Evolutionary conservation across 2,329 filamentous ascomycete species (phyloP).

Genomic region (Epichloe festucae): DNA sequence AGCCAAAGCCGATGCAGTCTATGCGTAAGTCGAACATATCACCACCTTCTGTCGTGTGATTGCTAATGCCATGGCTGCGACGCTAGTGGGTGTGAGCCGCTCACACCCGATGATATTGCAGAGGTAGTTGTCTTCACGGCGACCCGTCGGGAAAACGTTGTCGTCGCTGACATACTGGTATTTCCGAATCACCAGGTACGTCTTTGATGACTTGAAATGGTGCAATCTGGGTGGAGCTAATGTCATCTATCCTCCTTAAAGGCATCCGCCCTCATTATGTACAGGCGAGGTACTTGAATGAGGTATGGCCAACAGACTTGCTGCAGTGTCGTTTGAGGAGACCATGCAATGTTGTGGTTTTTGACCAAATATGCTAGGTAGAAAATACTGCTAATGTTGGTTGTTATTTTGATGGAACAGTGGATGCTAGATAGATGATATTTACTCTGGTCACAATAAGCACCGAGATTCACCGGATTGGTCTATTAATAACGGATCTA

Average conservation of each 20-base stretch:
- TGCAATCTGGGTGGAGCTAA: not conserved
- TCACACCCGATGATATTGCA: conserved; percentile 83
- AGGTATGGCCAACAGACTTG: not conserved
- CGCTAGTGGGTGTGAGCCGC: conserved; percentile 57
- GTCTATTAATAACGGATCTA: not conserved
- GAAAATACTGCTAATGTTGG: not conserved
- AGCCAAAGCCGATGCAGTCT: conserved; percentile 78
- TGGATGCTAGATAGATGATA: too few species aligned
- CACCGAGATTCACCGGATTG: not conserved
- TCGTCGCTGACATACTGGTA: conserved; percentile 74
- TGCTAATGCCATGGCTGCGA: not conserved
- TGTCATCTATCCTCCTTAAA: conserved; percentile 3
- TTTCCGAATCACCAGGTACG: conserved; percentile 80
- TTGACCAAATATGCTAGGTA: too few species aligned
- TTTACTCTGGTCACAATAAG: not conserved
- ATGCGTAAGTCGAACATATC: conserved; percentile 44
- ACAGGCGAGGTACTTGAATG: conserved; percentile 12
- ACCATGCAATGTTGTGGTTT: not conserved
- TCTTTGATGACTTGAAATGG: not conserved
- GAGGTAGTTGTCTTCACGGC: conserved; percentile 81
- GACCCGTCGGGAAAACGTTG: conserved; percentile 76
- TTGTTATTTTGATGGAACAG: not conserved
- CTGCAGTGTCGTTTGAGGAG: not conserved
- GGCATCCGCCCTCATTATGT: conserved; percentile 21
- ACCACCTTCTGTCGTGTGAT: not conserved